Evolutionary conservation across 106 monocot species (phyloP), one percentile per base, ranked within the genome.

Genomic region (Dioscorea zingiberensis): DNA sequence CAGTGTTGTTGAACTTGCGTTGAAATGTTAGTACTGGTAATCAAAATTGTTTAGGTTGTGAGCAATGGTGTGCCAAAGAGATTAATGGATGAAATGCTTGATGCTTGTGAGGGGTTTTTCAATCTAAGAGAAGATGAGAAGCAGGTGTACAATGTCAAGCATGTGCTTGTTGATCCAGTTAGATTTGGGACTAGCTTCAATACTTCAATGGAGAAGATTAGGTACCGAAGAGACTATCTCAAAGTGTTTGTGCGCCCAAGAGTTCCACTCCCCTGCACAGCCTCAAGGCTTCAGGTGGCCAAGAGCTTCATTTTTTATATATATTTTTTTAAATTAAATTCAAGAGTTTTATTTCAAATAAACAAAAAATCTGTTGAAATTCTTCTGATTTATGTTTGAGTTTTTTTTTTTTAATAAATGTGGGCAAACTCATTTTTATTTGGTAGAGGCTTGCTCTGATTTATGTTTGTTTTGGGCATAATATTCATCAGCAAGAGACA

Each of bases 101-200:
- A 51, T 0, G 21, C 38, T 0, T 48, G 7, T 14, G 48, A 63
- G 53, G 56, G 51, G 7, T 66, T 80, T 25, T 80, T 80, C 30
- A 56, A 65, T 25, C 48, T 78, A 68, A 27, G 75, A 24, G 74
- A 47, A 54, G 82, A 82, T 55, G 92, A 93, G 72, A 93, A 87
- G 69, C 27, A 32, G 16, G 68, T 59, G 75, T 80, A 74, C 47
- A 14, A 53, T 4, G 77, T 66, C 9, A 62, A 58, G 29, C 63
- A 77, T 17, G 74, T 77, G 47, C n/a, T n/a, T n/a, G 15, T 84
- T 72, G 76, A 82, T 71, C 82, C 84, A 13, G 77, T 93, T n/a
- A 54, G 92, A 23, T 75, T 53, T 9, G 92, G 92, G 24, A 87
- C 88, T 3, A 82, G 92, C 77, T 87, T 93, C 80, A 84, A 92